These are phyloP conservation scores for Haematococcus lacustris DNA, from an alignment of 139 green algal genomes.

Conservation along the genomic window DNA sequence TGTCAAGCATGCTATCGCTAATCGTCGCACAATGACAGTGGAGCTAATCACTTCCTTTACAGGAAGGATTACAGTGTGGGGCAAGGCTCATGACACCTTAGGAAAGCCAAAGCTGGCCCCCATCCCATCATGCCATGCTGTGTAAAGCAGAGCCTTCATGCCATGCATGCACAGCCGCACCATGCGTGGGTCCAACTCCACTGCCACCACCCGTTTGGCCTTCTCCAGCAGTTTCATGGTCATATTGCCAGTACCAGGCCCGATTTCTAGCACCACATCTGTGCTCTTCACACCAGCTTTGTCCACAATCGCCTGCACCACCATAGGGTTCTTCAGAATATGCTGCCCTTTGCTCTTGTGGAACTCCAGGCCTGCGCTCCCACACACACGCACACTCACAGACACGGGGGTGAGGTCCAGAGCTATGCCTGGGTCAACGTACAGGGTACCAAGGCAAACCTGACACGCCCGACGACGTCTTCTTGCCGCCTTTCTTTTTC, in stretches of 20 bases:
- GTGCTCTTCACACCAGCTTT: conserved; percentile 94
- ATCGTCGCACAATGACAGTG: too few relatives aligned
- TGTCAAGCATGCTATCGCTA: too few relatives aligned
- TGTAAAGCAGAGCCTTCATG: too few relatives aligned
- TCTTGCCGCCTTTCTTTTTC: conserved; percentile 60
- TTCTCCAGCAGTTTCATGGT: conserved; percentile 94
- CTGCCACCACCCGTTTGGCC: conserved; percentile 91
- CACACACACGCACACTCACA: neutral
- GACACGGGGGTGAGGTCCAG: too few relatives aligned
- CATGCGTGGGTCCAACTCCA: conserved; percentile 96
- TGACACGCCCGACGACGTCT: conserved; percentile 48
- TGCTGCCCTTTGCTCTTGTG: conserved; percentile 98
- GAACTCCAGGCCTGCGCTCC: conserved; percentile 94
- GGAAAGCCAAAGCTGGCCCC: too few relatives aligned
- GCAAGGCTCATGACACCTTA: neutral
- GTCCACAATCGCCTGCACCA: conserved; percentile 93
- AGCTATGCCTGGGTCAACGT: neutral
- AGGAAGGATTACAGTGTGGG: too few relatives aligned
- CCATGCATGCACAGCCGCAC: too few relatives aligned
- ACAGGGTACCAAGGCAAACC: conserved; percentile 26
- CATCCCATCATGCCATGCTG: neutral
- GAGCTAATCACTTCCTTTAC: too few relatives aligned
- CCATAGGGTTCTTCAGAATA: conserved; percentile 95
- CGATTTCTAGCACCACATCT: conserved; percentile 97
- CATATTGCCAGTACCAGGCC: conserved; percentile 94